Percentiles rank a stretch among this genome's conserved stretches.
Evolutionary conservation across 139 green algal genomes (phyloP).

Genomic region (Bryopsis sp.): DNA sequence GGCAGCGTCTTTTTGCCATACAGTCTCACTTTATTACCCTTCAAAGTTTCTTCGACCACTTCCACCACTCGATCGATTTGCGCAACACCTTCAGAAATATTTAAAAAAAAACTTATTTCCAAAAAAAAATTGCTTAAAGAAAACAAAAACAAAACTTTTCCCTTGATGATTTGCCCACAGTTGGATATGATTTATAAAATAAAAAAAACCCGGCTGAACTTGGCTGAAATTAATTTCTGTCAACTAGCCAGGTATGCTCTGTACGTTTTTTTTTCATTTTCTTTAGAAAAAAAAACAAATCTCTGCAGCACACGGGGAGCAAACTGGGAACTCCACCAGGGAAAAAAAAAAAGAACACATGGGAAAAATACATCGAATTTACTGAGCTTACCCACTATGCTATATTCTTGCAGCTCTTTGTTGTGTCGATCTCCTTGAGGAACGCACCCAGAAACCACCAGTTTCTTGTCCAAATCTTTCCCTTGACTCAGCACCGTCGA

Average conservation of each 20-base stretch:
- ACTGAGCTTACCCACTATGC: slow-evolving; percentile 69
- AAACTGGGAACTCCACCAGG: too few relatives aligned
- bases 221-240: too few relatives aligned
- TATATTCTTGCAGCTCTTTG: slow-evolving; percentile 65
- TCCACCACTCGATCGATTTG: slow-evolving; percentile 89
- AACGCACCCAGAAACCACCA: slow-evolving; percentile 84
- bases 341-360: too few relatives aligned
- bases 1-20: slow-evolving; percentile 65
- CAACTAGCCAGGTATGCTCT: too few relatives aligned
- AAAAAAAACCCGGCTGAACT: too few relatives aligned
- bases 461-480: slow-evolving; percentile 36
- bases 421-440: slow-evolving; percentile 69
- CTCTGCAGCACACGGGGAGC: background rate
- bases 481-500: slow-evolving; percentile 44
- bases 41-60: slow-evolving; percentile 83
- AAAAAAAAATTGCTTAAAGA: too few relatives aligned
- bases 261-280: too few relatives aligned
- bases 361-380: too few relatives aligned
- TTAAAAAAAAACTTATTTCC: too few relatives aligned
- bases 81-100: slow-evolving; percentile 43
- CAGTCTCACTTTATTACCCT: slow-evolving; percentile 69
- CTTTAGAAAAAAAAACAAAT: background rate
- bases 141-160: too few relatives aligned
- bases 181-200: too few relatives aligned
- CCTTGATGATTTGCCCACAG: too few relatives aligned